These are phyloP conservation scores for Vaccinium darrowii DNA, from an alignment of 148 eudicot genomes.

Conservation along the genomic window DNA sequence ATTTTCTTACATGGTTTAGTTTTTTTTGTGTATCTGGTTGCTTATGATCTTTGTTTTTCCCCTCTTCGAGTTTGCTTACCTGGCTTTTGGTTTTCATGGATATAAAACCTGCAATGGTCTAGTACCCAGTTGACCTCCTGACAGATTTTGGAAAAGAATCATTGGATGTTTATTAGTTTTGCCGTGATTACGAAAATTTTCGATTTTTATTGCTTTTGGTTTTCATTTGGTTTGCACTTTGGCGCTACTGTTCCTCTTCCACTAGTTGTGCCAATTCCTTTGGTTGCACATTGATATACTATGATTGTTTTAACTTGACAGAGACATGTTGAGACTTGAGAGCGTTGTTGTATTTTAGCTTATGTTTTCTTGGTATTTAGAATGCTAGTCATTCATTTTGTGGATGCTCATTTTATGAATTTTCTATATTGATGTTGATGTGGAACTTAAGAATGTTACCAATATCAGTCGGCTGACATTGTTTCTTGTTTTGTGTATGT, in stretches of 20 bases:
- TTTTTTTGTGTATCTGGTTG: background rate
- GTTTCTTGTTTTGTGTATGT: background rate
- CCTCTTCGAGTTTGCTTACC: background rate
- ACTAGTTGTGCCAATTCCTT: background rate
- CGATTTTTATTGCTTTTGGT: background rate
- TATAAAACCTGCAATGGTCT: background rate
- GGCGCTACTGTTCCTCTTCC: background rate
- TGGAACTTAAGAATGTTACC: background rate
- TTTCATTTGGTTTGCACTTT: background rate
- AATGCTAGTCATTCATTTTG: background rate
- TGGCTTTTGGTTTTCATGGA: background rate
- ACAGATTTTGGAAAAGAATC: background rate
- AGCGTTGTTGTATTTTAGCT: background rate
- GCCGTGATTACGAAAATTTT: background rate
- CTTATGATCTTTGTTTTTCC: too few relatives aligned
- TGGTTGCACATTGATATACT: background rate
- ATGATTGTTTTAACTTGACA: background rate
- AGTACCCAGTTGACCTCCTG: background rate
- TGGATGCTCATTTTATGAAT: background rate
- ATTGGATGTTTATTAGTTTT: background rate
- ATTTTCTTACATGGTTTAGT: background rate
- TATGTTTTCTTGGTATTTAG: background rate
- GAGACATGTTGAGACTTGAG: background rate
- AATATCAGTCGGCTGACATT: background rate
- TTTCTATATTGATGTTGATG: background rate